These are phyloP conservation scores for Pelagomonas calceolata DNA, from an alignment of 108 stramenopile species.

Conservation along the genomic window DNA sequence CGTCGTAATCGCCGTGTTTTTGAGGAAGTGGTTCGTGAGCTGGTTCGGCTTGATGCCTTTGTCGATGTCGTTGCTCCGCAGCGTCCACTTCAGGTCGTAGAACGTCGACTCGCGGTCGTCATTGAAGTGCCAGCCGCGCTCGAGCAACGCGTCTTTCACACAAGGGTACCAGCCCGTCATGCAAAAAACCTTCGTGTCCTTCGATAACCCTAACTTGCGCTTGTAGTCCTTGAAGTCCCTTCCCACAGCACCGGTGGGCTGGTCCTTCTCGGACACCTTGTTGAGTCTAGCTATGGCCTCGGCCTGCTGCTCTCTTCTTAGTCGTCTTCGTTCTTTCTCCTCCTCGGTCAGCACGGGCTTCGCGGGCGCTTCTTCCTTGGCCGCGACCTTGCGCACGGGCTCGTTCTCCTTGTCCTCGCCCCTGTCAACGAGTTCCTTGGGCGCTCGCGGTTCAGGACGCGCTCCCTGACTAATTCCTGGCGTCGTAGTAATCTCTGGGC, in stretches of 20 bases:
- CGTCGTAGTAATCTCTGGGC: background rate
- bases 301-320: too few species aligned
- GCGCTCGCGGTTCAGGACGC: background rate
- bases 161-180: constrained; percentile 58
- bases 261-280: too few species aligned
- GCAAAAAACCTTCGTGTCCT: constrained; percentile 27
- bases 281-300: too few species aligned
- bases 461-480: background rate
- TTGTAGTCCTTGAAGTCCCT: constrained; percentile 17
- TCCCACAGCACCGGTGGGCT: too few species aligned
- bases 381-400: background rate
- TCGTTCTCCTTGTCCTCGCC: constrained; percentile 1
- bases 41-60: constrained; percentile 32
- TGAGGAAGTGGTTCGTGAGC: constrained; percentile 44
- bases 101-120: constrained; percentile 34
- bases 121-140: constrained; percentile 47
- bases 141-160: constrained; percentile 36
- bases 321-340: too few species aligned
- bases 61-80: constrained; percentile 22
- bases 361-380: background rate
- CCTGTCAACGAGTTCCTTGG: too few species aligned
- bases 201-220: constrained; percentile 20
- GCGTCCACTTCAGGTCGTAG: constrained; percentile 52
- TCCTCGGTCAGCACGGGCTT: constrained; percentile 3
- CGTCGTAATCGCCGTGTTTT: constrained; percentile 41